Evolutionary conservation across 176 grass and related monocot species (phyloP), one percentile per base, ranked within the genome.

Genomic region (Luzula sylvatica): DNA sequence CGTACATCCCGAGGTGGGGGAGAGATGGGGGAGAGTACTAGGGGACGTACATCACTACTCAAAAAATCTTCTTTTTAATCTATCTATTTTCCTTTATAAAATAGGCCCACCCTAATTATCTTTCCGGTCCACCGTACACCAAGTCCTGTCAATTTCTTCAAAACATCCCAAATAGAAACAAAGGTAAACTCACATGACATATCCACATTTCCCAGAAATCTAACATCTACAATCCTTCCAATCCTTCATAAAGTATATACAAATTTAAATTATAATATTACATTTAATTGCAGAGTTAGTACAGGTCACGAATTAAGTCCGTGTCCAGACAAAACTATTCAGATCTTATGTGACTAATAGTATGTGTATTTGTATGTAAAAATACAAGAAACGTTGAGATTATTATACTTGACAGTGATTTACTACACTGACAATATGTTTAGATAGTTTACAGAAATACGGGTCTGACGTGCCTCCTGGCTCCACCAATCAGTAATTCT

Each of bases 401-500:
- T n/a, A n/a, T n/a, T n/a, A n/a, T n/a, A n/a, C n/a, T n/a, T n/a
- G n/a, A n/a, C n/a, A n/a, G n/a, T n/a, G n/a, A n/a, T n/a, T n/a
- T n/a, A n/a, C n/a, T n/a, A n/a, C n/a, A n/a, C n/a, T n/a, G n/a
- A n/a, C n/a, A n/a, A n/a, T n/a, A n/a, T n/a, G n/a, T n/a, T n/a
- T n/a, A n/a, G n/a, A n/a, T n/a, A n/a, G n/a, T n/a, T n/a, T n/a
- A n/a, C n/a, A n/a, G n/a, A n/a, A n/a, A n/a, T n/a, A n/a, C n/a
- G n/a, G n/a, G n/a, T 20, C 38, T 60, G 56, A 60, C 38, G 20
- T 60, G 38, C 3, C 3, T 46, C 66, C 53, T 61, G 61, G 55
- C 39, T 58, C 72, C 55, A 77, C 55, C 54, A 15, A 76, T 39
- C 67, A 17, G 55, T 58, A 58, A 57, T 55, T 49, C 46, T 32